These are phyloP conservation scores for Fusarium continuum DNA, from an alignment of 2,329 filamentous ascomycete species.

Conservation along the genomic window DNA sequence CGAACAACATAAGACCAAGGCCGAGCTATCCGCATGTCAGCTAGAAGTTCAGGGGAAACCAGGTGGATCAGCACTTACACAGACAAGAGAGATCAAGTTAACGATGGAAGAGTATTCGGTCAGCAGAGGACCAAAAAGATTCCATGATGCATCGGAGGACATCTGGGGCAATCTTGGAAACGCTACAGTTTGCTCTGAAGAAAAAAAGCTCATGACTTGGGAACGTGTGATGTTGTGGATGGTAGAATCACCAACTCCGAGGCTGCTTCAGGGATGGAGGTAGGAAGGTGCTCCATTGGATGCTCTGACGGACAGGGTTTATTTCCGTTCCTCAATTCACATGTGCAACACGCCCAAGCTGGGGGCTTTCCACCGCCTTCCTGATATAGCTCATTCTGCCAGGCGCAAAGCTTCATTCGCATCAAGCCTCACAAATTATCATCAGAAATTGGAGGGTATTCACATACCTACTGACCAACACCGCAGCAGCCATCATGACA, in stretches of 20 bases:
- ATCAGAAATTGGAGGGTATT: constrained; percentile 3
- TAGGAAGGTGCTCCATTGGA: constrained; percentile 19
- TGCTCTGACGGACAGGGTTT: constrained; percentile 27
- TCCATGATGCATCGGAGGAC: constrained; percentile 39
- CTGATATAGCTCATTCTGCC: constrained; percentile 28
- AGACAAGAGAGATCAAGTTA: constrained; percentile 51
- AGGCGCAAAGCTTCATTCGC: constrained; percentile 18
- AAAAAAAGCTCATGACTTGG: constrained; percentile 38
- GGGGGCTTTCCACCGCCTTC: constrained; percentile 41
- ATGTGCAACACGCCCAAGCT: constrained; percentile 26
- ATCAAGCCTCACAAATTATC: constrained; percentile 28
- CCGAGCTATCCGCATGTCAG: constrained; percentile 49
- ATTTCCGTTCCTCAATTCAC: constrained; percentile 19
- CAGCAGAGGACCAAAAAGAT: constrained; percentile 39
- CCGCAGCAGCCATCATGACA: constrained; percentile 38
- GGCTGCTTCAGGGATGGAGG: constrained; percentile 26
- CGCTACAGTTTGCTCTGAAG: constrained; percentile 26
- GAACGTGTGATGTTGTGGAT: constrained; percentile 35
- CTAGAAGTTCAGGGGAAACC: constrained; percentile 5
- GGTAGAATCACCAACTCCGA: constrained; percentile 38
- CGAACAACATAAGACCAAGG: constrained; percentile 56
- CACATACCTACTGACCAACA: constrained; percentile 6
- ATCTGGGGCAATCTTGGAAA: constrained; percentile 41
- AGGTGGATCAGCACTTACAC: constrained; percentile 45
- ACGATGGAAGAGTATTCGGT: constrained; percentile 47